These are phyloP conservation scores for Cystofilobasidium capitatum DNA, from an alignment of 768 basidiomycete species.

Conservation along the genomic window DNA sequence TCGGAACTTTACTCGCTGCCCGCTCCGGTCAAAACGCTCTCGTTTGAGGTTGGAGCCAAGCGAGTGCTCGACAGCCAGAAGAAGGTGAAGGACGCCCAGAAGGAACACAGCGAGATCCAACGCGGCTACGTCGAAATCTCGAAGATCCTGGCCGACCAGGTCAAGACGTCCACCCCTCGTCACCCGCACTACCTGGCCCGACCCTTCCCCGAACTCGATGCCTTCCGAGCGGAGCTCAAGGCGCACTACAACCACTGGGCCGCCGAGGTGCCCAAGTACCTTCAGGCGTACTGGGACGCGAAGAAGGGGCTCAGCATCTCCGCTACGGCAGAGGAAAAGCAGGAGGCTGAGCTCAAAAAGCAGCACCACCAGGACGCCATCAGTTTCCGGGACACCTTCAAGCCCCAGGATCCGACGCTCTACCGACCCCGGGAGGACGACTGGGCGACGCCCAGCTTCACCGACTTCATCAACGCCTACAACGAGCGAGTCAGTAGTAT, in stretches of 20 bases:
- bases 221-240: not conserved
- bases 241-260: not conserved
- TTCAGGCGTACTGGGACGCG: no score
- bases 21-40: not conserved
- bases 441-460: not conserved
- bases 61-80: no score
- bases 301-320: not conserved
- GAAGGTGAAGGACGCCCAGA: not conserved
- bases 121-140: not conserved
- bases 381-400: conserved; percentile 2
- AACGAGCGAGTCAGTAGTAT: not conserved
- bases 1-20: not conserved
- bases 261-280: not conserved
- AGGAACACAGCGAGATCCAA: not conserved
- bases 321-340: no score
- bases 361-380: not conserved
- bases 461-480: not conserved
- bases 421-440: not conserved
- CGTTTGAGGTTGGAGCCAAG: no score
- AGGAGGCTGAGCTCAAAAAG: not conserved
- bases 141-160: not conserved
- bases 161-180: not conserved
- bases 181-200: not conserved
- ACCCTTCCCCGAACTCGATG: not conserved
- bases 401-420: not conserved